Conservation (phyloP, 257 asterid genomes). For the Linaria vulgaris region DNA sequence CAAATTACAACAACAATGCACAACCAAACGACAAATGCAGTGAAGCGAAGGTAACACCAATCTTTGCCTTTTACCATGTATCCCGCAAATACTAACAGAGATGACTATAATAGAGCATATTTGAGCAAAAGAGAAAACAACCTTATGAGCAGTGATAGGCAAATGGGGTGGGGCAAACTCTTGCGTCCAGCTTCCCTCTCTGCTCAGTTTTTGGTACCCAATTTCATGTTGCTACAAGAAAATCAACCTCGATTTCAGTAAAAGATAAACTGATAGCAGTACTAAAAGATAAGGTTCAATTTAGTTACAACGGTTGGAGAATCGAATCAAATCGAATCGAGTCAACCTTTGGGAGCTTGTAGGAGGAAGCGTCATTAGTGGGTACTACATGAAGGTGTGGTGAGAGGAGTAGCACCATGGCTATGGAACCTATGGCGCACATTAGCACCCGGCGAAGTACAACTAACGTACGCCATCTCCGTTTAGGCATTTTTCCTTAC, state of each 20-base stretch:
- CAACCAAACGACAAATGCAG: constrained; percentile 18
- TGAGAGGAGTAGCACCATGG: not conserved
- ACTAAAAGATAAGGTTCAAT: no score
- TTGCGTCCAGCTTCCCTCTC: constrained; percentile 53
- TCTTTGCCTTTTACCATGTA: not conserved
- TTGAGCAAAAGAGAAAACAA: constrained; percentile 35
- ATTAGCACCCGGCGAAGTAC: not conserved
- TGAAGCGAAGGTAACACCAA: not conserved
- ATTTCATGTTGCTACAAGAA: constrained; percentile 68
- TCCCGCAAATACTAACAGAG: not conserved
- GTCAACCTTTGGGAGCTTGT: not conserved
- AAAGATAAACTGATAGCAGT: no score
- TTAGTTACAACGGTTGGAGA: no score
- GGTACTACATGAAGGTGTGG: not conserved
- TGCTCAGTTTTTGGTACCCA: constrained; percentile 57
- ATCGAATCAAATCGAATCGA: not conserved
- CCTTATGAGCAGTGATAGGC: constrained; percentile 55
- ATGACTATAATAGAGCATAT: not conserved
- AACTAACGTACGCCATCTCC: not conserved
- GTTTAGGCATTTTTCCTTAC: constrained; percentile 3
- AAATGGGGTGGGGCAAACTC: constrained; percentile 53
- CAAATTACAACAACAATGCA: constrained; percentile 10
- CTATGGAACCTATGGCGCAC: not conserved
- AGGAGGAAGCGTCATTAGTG: constrained; percentile 11
- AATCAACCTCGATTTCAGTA: no score